These are phyloP conservation scores for Starmerella potacharoeniae DNA, from an alignment of 805 yeast species.

Conservation along the genomic window DNA sequence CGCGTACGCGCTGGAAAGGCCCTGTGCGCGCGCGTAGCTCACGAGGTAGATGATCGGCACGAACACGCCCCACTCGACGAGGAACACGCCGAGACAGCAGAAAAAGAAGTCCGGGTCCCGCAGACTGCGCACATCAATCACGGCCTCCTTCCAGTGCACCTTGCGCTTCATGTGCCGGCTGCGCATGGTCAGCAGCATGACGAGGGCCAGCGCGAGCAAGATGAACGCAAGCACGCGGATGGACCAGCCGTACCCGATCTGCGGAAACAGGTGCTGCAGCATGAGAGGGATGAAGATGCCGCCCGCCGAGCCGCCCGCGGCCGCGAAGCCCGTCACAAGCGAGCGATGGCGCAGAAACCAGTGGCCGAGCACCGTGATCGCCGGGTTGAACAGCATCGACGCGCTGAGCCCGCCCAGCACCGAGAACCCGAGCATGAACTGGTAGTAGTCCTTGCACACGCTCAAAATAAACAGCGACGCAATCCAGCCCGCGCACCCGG, in stretches of 20 bases:
- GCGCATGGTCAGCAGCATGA: constrained; percentile 30
- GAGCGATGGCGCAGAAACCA: constrained; percentile 51
- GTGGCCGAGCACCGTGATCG: constrained; percentile 47
- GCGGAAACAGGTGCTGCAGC: constrained; percentile 36
- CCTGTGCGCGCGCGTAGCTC: constrained; percentile 45
- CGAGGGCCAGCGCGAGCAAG: constrained; percentile 21
- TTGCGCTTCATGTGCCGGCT: constrained; percentile 27
- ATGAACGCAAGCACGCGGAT: constrained; percentile 39
- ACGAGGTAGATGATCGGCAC: constrained; percentile 45
- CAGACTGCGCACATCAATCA: constrained; percentile 27
- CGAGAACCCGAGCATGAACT: constrained; percentile 48
- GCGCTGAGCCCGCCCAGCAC: constrained; percentile 40
- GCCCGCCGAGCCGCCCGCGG: constrained; percentile 57
- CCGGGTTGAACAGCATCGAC: constrained; percentile 40
- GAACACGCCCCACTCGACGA: constrained; percentile 43
- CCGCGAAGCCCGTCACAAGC: constrained; percentile 48
- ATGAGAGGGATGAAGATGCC: constrained; percentile 52
- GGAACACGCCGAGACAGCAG: constrained; percentile 27
- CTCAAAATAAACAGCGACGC: constrained; percentile 45
- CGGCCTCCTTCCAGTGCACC: constrained; percentile 22
- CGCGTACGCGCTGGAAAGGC: constrained; percentile 27
- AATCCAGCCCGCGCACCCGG: constrained; percentile 37
- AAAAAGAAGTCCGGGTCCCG: constrained; percentile 23
- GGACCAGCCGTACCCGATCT: constrained; percentile 50
- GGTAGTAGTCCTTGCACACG: constrained; percentile 41